Evolutionary conservation across 129 eudicot genomes (phyloP).

Genomic region (Mikania micrantha): DNA sequence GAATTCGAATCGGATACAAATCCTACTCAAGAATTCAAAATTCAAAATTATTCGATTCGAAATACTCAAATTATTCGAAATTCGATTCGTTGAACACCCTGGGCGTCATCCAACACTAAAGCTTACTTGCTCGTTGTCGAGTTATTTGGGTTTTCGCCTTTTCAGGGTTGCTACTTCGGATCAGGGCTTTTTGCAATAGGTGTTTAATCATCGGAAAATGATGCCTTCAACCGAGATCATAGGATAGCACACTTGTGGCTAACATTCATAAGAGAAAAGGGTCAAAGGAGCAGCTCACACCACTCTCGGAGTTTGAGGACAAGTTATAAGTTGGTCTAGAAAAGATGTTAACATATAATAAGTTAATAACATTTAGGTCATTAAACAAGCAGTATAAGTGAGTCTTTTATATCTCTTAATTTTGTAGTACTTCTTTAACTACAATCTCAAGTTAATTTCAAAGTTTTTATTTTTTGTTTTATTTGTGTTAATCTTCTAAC

Average conservation of each 20-base stretch:
- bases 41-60: too few species aligned
- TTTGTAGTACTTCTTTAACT: too few species aligned
- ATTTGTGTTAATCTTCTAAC: too few species aligned
- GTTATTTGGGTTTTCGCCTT: conserved; percentile 27
- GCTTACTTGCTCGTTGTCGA: conserved; percentile 28
- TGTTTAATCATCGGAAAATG: conserved; percentile 68
- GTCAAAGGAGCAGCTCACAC: conserved; percentile 62
- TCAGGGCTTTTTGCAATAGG: conserved; percentile 31
- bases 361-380: not conserved
- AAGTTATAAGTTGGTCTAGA: conserved; percentile 27
- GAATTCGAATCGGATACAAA: too few species aligned
- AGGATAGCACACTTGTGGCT: conserved; percentile 33
- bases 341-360: not conserved
- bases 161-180: conserved; percentile 30
- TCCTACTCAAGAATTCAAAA: too few species aligned
- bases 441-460: too few species aligned
- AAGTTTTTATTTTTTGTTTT: too few species aligned
- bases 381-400: not conserved
- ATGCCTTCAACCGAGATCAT: conserved; percentile 47
- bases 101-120: conserved; percentile 7
- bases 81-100: too few species aligned
- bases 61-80: too few species aligned
- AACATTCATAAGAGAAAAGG: conserved; percentile 66
- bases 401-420: not conserved
- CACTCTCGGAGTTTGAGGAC: conserved; percentile 69